Conservation (phyloP, 805 yeast species). For the Pichia eremophila region DNA sequence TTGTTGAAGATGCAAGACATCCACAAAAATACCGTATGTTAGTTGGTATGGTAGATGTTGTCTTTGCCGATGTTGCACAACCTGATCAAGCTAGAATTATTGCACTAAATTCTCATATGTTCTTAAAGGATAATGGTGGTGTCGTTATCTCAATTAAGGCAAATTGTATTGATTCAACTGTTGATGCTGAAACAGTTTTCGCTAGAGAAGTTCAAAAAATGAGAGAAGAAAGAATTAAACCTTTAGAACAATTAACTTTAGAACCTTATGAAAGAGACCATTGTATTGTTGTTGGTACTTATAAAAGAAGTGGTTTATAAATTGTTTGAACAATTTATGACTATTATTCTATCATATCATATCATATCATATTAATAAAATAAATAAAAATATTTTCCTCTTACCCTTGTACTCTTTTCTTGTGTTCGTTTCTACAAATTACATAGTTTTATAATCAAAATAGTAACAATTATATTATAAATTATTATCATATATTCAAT, state of each 20-base stretch:
- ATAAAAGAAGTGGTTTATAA: slow-evolving; percentile 79
- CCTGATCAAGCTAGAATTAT: slow-evolving; percentile 99
- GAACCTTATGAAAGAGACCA: slow-evolving; percentile 99
- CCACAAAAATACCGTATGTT: slow-evolving; percentile 99
- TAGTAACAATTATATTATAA: neutral
- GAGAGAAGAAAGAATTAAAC: slow-evolving; percentile 98
- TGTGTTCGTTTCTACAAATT: neutral
- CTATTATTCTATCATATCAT: neutral
- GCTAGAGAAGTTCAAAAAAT: slow-evolving; percentile 99
- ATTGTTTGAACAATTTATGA: neutral
- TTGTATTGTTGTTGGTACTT: slow-evolving; percentile 96
- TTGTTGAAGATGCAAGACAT: slow-evolving; percentile 99
- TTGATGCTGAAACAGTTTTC: slow-evolving; percentile 97
- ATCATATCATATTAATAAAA: neutral
- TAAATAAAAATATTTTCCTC: neutral
- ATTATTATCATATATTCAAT: no score
- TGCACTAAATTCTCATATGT: slow-evolving; percentile 95
- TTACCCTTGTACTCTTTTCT: neutral
- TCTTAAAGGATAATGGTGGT: slow-evolving; percentile 97
- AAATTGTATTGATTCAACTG: slow-evolving; percentile 99
- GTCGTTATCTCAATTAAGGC: slow-evolving; percentile 98
- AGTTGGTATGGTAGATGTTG: slow-evolving; percentile 97
- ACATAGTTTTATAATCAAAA: neutral
- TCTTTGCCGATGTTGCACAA: slow-evolving; percentile 99
- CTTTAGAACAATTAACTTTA: slow-evolving; percentile 94